Base-by-base conservation (phyloP, 2,329 filamentous ascomycete species). In the Harringtonia aguacate region DNA sequence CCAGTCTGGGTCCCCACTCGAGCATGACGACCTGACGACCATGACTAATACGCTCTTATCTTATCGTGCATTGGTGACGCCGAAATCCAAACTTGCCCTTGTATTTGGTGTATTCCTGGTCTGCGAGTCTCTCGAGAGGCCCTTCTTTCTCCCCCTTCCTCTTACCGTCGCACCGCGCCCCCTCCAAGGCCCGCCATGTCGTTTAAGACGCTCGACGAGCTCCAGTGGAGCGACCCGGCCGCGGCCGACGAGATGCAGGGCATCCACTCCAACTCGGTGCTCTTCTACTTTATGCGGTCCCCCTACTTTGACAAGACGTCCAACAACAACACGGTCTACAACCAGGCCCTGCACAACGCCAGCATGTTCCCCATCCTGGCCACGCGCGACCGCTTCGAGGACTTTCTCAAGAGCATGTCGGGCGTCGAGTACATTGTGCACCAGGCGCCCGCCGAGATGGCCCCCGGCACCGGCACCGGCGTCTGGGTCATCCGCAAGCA, bases 401-500 rank as follows among this genome's bases (percentile, higher is more conserved):
- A 66, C 12, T 75, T 74, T 18, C 62, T 84, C 30, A 71, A 69
- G 51, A 75, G 72, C 46, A 83, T 83, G 79, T 72, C 73, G 1
- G 79, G 79, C 3, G 64, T 82, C 39, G 79, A 84, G 61, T 84
- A 78, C 56, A 68, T 81, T 41, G 77, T 84, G 42, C 76, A 75
- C 31, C 73, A 81, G 55, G 75, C 79, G 51, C 78, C 77, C 1
- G 75, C 76, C 24, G 77, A 81, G 58, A 77, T 72, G 53, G 73
- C 69, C 0, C 76, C 75, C 0, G 76, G 75, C n/a, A 66, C 63
- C 31, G 71, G 71, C 20, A 81, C 78, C 0, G 79, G 78, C 24
- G 77, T 83, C 9, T 84, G 79, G 79, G 75, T 82, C 24, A 81
- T 84, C 52, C 72, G 77, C 55, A 83, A 83, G 65, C 79, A 84